Conservation (phyloP, 1,284 basidiomycete genomes). For the Pascua sp. region DNA sequence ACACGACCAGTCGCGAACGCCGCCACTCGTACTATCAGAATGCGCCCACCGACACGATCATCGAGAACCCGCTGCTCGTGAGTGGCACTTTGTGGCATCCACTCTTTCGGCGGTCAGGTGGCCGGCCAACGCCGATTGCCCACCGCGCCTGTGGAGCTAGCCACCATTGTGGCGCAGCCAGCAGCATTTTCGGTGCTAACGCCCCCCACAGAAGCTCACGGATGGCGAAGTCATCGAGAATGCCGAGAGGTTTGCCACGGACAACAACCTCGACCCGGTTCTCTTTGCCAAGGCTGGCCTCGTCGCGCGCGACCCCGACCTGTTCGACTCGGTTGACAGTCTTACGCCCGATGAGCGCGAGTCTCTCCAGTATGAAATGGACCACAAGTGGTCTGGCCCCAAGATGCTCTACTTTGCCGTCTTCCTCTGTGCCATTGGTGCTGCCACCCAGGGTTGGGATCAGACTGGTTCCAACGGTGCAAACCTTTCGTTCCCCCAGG, state of each 20-base stretch:
- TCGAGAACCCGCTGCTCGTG: constrained; percentile 8
- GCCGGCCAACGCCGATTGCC: too few relatives aligned
- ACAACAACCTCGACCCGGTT: constrained; percentile 55
- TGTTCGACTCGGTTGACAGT: constrained; percentile 55
- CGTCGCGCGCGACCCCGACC: constrained; percentile 58
- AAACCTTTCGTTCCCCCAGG: constrained; percentile 63
- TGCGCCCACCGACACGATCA: neutral
- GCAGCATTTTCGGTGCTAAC: too few relatives aligned
- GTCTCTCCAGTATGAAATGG: constrained; percentile 55
- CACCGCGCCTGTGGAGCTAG: too few relatives aligned
- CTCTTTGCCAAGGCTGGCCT: constrained; percentile 62
- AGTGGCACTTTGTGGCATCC: neutral
- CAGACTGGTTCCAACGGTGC: constrained; percentile 52
- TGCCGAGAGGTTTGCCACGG: constrained; percentile 58
- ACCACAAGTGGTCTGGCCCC: constrained; percentile 64
- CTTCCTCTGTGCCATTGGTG: constrained; percentile 26
- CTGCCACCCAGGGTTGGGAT: constrained; percentile 41
- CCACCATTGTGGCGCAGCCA: too few relatives aligned
- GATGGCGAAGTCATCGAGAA: constrained; percentile 55
- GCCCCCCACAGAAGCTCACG: neutral
- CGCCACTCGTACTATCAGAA: too few relatives aligned
- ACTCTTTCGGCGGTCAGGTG: too few relatives aligned
- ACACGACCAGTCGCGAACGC: too few relatives aligned
- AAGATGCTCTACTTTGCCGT: constrained; percentile 26
- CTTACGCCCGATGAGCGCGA: constrained; percentile 62